Percentiles rank a stretch among this genome's conserved stretches.
These are phyloP conservation scores for Parietichytrium sp. DNA, from an alignment of 108 stramenopile genomes.

Conservation along the genomic window DNA sequence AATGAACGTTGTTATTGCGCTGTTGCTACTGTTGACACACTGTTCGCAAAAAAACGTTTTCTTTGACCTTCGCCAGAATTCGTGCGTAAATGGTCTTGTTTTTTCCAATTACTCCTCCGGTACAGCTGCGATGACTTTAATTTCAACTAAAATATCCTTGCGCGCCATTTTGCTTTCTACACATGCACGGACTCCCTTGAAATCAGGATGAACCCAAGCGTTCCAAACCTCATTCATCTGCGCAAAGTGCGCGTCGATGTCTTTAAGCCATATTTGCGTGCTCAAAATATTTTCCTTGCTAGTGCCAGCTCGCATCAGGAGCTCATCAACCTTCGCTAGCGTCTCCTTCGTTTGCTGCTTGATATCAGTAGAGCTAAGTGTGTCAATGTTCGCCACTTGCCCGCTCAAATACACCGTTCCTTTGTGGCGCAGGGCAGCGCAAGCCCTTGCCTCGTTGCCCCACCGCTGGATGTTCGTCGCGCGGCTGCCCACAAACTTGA, in stretches of 20 bases:
- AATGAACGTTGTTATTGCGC: too few species aligned
- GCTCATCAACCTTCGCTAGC: constrained; percentile 61
- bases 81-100: background rate
- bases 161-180: constrained; percentile 67
- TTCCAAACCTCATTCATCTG: constrained; percentile 69
- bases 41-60: too few species aligned
- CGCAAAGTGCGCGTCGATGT: constrained; percentile 64
- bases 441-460: background rate
- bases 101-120: background rate
- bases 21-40: too few species aligned
- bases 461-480: background rate
- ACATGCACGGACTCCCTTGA: constrained; percentile 68
- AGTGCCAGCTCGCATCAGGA: constrained; percentile 66
- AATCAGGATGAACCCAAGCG: constrained; percentile 67
- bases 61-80: too few species aligned
- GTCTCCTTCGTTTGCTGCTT: constrained; percentile 57
- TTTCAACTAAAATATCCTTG: constrained; percentile 64
- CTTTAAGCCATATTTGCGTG: constrained; percentile 68
- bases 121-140: constrained; percentile 68
- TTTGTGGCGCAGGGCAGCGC: constrained; percentile 13
- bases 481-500: background rate
- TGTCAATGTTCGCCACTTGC: background rate
- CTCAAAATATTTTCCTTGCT: constrained; percentile 64
- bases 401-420: constrained; percentile 16
- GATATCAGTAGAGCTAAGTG: background rate